Evolutionary conservation across 352 stramenopile genomes (phyloP).

Genomic region (Plasmopara halstedii): DNA sequence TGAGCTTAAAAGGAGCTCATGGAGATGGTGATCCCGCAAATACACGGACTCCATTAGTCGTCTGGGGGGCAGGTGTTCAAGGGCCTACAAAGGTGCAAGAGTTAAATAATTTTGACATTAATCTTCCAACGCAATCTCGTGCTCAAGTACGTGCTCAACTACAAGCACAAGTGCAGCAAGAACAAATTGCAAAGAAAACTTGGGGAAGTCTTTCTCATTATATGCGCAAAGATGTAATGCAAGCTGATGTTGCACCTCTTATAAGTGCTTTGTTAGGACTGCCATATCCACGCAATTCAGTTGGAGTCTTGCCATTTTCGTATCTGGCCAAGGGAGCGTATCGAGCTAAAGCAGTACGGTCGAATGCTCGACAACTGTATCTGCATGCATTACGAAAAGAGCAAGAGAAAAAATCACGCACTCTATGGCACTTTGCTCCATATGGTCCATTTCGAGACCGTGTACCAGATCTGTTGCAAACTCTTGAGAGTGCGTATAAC

Average conservation of each 20-base stretch:
- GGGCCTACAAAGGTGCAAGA: constrained; percentile 9
- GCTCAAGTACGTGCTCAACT: constrained; percentile 52
- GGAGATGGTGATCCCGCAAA: constrained; percentile 75
- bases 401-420: constrained; percentile 50
- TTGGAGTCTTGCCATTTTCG: constrained; percentile 67
- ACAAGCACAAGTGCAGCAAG: constrained; percentile 39
- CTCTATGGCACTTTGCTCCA: constrained; percentile 55
- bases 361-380: constrained; percentile 66
- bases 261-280: constrained; percentile 62
- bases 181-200: constrained; percentile 27
- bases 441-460: constrained; percentile 39
- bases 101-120: constrained; percentile 32
- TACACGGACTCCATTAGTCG: constrained; percentile 71
- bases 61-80: constrained; percentile 68
- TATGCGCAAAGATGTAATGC: constrained; percentile 73
- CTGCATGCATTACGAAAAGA: constrained; percentile 58
- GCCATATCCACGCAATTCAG: constrained; percentile 77
- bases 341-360: constrained; percentile 53
- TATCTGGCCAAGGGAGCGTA: constrained; percentile 58
- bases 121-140: constrained; percentile 65
- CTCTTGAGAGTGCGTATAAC: constrained; percentile 20
- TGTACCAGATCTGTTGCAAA: constrained; percentile 20
- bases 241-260: constrained; percentile 74
- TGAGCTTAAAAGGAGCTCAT: constrained; percentile 78
- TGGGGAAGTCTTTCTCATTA: constrained; percentile 42